phyloP scores from a whole-genome alignment of 345 rosid species.

The Hibiscus syriacus region DNA sequence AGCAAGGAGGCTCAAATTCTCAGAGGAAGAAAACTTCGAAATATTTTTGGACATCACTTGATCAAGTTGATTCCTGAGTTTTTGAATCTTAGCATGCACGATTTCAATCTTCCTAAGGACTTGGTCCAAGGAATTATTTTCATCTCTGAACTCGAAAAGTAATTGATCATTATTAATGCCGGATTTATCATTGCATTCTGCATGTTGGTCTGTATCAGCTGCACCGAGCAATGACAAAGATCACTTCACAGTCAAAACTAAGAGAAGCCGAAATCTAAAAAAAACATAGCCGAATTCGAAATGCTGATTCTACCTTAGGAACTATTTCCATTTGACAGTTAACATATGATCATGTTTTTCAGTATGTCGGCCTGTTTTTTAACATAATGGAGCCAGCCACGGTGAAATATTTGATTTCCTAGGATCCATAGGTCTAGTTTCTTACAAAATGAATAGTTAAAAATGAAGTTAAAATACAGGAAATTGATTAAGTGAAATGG shows the following conservation, averaged over 20 bases:
- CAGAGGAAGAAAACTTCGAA: conserved; percentile 71
- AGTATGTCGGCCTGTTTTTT: background rate
- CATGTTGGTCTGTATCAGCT: too few species aligned
- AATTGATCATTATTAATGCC: too few species aligned
- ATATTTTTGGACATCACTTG: conserved; percentile 55
- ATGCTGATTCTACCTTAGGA: conserved; percentile 26
- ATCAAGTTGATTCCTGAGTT: conserved; percentile 58
- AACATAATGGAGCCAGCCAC: background rate
- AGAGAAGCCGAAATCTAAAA: too few species aligned
- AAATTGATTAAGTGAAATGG: background rate
- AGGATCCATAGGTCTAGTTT: background rate
- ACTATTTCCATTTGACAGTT: conserved; percentile 1
- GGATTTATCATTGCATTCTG: too few species aligned
- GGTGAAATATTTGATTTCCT: background rate
- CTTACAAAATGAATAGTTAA: background rate
- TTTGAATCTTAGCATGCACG: conserved; percentile 51
- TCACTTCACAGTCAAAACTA: too few species aligned
- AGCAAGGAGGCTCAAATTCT: too few species aligned
- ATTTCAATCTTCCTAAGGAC: too few species aligned
- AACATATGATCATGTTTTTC: background rate
- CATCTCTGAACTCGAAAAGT: too few species aligned
- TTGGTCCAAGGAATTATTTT: too few species aligned
- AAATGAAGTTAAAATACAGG: background rate
- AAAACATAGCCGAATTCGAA: conserved; percentile 39
- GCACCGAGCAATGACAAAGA: too few species aligned